phyloP scores from a whole-genome alignment of 169 alveolate species.

The Plasmodium cynomolgi region DNA sequence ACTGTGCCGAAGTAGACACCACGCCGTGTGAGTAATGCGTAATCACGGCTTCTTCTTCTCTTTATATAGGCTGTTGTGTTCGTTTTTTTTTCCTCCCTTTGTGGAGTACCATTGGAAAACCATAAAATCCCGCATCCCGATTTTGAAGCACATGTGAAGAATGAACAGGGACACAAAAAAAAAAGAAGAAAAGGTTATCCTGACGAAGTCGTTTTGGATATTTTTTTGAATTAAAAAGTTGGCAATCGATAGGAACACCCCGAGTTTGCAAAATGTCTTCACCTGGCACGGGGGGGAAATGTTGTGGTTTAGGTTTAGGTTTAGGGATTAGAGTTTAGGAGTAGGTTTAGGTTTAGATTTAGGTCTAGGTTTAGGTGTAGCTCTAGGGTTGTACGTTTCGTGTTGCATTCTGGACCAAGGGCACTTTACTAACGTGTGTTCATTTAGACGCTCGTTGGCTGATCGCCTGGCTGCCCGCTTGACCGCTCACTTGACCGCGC shows the following conservation, averaged over 20 bases:
- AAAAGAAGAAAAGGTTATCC: constrained; percentile 36
- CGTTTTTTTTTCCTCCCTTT: background rate
- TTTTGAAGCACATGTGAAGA: constrained; percentile 50
- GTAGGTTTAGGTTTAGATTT: no score
- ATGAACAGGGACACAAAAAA: constrained; percentile 41
- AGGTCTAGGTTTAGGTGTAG: background rate
- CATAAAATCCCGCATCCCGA: constrained; percentile 72
- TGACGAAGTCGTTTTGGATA: constrained; percentile 32
- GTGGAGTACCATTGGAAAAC: constrained; percentile 56
- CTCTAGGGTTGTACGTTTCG: background rate
- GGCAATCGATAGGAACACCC: constrained; percentile 45
- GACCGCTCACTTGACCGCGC: background rate
- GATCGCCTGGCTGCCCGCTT: background rate
- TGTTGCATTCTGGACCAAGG: background rate
- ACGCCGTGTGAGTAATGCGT: background rate
- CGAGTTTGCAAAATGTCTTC: constrained; percentile 68
- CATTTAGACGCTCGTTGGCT: background rate
- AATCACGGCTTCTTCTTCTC: background rate
- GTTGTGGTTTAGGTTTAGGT: background rate
- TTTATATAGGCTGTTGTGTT: background rate
- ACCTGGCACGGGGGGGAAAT: constrained; percentile 11
- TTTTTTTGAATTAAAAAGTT: constrained; percentile 59
- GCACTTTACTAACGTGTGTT: background rate
- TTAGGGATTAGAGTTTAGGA: no score
- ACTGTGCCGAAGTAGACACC: background rate